phyloP scores from a whole-genome alignment of 1,284 basidiomycete species.

The Cutaneotrichosporon dermatis region DNA sequence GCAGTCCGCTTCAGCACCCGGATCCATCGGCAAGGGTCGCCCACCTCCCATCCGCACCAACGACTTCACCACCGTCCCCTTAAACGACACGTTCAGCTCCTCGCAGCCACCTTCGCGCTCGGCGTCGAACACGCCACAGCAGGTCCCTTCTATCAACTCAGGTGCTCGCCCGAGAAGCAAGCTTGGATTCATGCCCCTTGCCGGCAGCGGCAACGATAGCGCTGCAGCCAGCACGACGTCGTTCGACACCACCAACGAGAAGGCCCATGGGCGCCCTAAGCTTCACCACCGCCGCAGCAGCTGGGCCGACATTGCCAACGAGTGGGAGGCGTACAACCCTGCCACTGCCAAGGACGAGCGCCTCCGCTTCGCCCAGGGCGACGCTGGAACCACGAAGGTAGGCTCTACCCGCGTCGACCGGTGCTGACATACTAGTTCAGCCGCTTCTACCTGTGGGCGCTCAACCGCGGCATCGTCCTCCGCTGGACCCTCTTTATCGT shows the following conservation, averaged over 20 bases:
- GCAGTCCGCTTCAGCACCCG: too few species aligned
- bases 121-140: neutral
- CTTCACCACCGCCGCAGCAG: neutral
- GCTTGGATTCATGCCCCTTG: constrained; percentile 3
- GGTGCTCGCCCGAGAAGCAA: neutral
- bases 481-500: constrained; percentile 77
- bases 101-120: neutral
- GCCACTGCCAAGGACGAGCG: constrained; percentile 41
- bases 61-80: constrained; percentile 9
- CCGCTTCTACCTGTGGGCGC: constrained; percentile 64
- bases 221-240: neutral
- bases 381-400: constrained; percentile 46
- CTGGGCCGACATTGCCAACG: constrained; percentile 35
- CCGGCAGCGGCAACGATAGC: neutral
- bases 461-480: constrained; percentile 70
- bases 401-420: neutral
- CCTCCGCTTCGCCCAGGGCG: constrained; percentile 48
- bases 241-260: neutral
- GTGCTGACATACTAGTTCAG: neutral
- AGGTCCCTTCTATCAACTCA: neutral
- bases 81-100: constrained; percentile 9
- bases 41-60: neutral
- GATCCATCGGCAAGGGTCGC: too few species aligned
- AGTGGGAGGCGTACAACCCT: constrained; percentile 48
- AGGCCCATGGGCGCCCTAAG: neutral